Percentiles rank a stretch among this genome's conserved stretches.
These are phyloP conservation scores for Cyclostephanos invisitatus DNA, from an alignment of 108 stramenopile species.

Conservation along the genomic window DNA sequence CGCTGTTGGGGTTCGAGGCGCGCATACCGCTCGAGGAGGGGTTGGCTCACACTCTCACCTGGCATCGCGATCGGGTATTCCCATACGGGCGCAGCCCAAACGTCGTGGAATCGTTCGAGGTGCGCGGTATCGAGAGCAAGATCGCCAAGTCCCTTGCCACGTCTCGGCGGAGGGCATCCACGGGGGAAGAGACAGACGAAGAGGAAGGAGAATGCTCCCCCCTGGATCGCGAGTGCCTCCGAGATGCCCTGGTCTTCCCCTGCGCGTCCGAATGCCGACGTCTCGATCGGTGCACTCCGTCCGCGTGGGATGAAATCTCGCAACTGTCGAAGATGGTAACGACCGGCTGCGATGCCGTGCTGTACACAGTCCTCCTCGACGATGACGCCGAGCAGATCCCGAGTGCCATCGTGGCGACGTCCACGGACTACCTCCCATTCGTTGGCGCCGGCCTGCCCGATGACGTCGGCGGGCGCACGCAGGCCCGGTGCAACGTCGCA, in stretches of 20 bases:
- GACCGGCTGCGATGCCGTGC: slow-evolving; percentile 59
- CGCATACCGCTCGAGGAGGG: slow-evolving; percentile 64
- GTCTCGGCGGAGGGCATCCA: slow-evolving; percentile 1
- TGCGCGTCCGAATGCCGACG: slow-evolving; percentile 83
- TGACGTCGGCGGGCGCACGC: slow-evolving; percentile 24
- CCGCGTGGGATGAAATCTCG: slow-evolving; percentile 69
- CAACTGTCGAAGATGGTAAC: slow-evolving; percentile 57
- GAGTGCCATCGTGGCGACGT: slow-evolving; percentile 51
- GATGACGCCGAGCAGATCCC: slow-evolving; percentile 58
- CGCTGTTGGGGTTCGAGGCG: slow-evolving; percentile 64
- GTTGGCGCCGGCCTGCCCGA: slow-evolving; percentile 50
- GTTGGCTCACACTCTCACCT: slow-evolving; percentile 60
- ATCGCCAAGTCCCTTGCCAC: slow-evolving; percentile 15
- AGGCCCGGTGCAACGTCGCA: slow-evolving; percentile 66
- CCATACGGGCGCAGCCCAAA: slow-evolving; percentile 58
- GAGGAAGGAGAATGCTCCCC: slow-evolving; percentile 62
- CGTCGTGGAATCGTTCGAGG: slow-evolving; percentile 17
- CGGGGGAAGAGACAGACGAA: slow-evolving; percentile 21
- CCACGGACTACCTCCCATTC: slow-evolving; percentile 48
- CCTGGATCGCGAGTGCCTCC: slow-evolving; percentile 74
- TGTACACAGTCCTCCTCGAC: slow-evolving; percentile 76
- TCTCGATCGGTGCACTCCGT: slow-evolving; percentile 58
- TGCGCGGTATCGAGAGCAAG: slow-evolving; percentile 15
- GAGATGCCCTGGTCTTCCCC: slow-evolving; percentile 76
- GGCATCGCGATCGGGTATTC: slow-evolving; percentile 78